Conservation (phyloP, 1,284 basidiomycete genomes). For the Cryptococcus jaspeensis region DNA sequence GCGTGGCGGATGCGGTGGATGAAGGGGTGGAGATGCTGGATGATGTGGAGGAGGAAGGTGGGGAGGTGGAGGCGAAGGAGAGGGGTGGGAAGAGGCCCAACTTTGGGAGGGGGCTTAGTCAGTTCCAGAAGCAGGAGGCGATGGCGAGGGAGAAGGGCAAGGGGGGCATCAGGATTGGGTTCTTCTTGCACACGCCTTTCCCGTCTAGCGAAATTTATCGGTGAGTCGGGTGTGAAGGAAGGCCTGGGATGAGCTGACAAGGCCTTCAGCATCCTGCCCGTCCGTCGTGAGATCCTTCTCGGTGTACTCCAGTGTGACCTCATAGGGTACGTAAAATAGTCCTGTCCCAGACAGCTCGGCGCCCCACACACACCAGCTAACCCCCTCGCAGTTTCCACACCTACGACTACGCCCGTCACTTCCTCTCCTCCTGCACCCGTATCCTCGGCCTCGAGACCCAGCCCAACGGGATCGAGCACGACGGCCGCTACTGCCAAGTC, state of each 20-base stretch:
- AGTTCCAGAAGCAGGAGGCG: conserved; percentile 46
- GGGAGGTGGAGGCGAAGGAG: conserved; percentile 23
- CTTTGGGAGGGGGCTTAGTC: conserved; percentile 31
- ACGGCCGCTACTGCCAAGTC: conserved; percentile 90
- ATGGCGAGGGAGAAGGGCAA: conserved; percentile 48
- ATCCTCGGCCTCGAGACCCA: conserved; percentile 94
- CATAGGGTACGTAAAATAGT: conserved; percentile 60
- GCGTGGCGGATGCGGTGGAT: conserved; percentile 28
- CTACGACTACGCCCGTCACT: conserved; percentile 98
- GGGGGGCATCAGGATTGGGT: conserved; percentile 80
- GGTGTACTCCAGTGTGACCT: conserved; percentile 95
- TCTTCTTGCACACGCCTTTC: conserved; percentile 98
- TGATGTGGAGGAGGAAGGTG: conserved; percentile 43
- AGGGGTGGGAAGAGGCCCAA: conserved; percentile 18
- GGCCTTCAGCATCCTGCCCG: conserved; percentile 77
- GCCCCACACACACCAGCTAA: neutral
- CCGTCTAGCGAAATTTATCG: conserved; percentile 97
- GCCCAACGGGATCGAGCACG: conserved; percentile 96
- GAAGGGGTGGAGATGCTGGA: conserved; percentile 43
- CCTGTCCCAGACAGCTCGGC: neutral
- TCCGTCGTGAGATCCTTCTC: conserved; percentile 92
- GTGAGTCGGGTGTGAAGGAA: conserved; percentile 56
- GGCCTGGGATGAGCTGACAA: conserved; percentile 4
- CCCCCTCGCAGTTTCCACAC: conserved; percentile 75
- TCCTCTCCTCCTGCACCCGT: conserved; percentile 95